phyloP scores from a whole-genome alignment of 345 rosid species.

The Aegle marmelos region DNA sequence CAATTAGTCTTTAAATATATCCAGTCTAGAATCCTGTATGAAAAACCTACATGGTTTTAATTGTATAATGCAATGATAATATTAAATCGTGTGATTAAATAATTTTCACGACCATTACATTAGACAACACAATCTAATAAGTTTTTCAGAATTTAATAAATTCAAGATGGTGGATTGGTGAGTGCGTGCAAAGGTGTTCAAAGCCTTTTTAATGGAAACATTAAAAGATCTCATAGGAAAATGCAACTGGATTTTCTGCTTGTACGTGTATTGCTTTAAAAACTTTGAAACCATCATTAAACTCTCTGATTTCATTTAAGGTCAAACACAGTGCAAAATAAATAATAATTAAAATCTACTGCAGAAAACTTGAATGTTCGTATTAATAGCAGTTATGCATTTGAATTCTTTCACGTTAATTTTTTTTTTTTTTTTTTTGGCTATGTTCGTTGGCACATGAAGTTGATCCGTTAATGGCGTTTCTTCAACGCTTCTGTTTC shows the following conservation, averaged over 20 bases:
- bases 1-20: too few species aligned
- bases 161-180: too few species aligned
- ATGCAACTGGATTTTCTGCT: conserved; percentile 8
- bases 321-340: background rate
- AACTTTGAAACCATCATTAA: conserved; percentile 10
- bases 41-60: fast-evolving
- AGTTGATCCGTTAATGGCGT: conserved; percentile 26
- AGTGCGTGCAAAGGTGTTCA: too few species aligned
- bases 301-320: conserved; percentile 18
- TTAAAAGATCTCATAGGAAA: conserved; percentile 18
- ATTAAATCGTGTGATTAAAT: too few species aligned
- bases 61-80: too few species aligned
- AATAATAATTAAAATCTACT: background rate
- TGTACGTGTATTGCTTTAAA: background rate
- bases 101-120: too few species aligned
- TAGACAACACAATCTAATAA: too few species aligned
- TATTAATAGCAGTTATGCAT: conserved; percentile 7
- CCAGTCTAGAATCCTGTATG: fast-evolving
- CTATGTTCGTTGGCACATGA: conserved; percentile 30
- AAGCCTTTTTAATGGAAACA: conserved; percentile 8
- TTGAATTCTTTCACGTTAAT: conserved; percentile 9
- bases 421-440: conserved; percentile 4
- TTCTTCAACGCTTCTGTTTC: conserved; percentile 20
- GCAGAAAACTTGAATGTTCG: conserved; percentile 22
- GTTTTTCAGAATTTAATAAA: too few species aligned